These are phyloP conservation scores for Massospora cicadina DNA, from an alignment of 371 early-diverging fungal species.

Conservation along the genomic window DNA sequence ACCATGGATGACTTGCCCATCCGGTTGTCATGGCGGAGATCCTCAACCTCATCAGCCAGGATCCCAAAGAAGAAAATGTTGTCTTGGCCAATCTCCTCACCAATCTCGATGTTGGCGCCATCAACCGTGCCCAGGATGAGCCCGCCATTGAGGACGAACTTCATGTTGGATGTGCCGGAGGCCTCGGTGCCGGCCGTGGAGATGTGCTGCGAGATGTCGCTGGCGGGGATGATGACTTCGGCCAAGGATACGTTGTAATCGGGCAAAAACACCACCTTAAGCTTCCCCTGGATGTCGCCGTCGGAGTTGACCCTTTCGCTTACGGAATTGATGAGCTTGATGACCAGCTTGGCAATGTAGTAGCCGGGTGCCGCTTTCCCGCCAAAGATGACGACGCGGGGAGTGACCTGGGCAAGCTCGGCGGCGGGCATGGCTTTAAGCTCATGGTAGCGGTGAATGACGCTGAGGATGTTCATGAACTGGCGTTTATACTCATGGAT, in stretches of 20 bases:
- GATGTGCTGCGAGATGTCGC: constrained; percentile 82
- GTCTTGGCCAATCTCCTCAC: constrained; percentile 80
- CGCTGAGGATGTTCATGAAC: constrained; percentile 83
- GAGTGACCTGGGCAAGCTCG: constrained; percentile 39
- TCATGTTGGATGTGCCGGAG: constrained; percentile 95
- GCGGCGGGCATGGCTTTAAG: constrained; percentile 49
- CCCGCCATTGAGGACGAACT: constrained; percentile 90
- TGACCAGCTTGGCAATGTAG: constrained; percentile 86
- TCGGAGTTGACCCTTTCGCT: constrained; percentile 69
- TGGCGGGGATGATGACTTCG: constrained; percentile 76
- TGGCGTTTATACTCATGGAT: constrained; percentile 95
- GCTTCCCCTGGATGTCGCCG: constrained; percentile 38
- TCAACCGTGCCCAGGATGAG: constrained; percentile 74
- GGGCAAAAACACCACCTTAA: constrained; percentile 83
- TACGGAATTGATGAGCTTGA: constrained; percentile 86
- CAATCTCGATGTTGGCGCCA: constrained; percentile 88
- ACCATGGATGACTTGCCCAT: constrained; percentile 54
- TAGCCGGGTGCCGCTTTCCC: constrained; percentile 86
- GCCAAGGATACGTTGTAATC: constrained; percentile 89
- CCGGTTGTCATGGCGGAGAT: constrained; percentile 61
- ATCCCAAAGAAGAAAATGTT: constrained; percentile 87
- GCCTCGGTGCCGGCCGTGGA: constrained; percentile 94
- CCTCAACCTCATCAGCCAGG: constrained; percentile 70
- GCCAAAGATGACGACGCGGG: constrained; percentile 62
- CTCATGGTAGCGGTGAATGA: constrained; percentile 67